These are phyloP conservation scores for Serendipita sp. DNA, from an alignment of 768 basidiomycete genomes.

Conservation along the genomic window DNA sequence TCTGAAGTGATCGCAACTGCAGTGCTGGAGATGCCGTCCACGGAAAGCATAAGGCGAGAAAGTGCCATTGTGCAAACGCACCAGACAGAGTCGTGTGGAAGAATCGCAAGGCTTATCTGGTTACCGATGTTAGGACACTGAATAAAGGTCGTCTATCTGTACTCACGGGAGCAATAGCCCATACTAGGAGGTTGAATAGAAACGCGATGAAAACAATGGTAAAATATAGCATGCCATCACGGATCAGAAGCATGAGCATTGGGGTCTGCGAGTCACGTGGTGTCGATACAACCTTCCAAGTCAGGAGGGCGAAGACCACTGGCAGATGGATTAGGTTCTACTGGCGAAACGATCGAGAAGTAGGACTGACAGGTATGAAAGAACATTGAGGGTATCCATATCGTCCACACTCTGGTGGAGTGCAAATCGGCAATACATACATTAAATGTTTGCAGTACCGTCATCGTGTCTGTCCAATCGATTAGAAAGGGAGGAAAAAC, in stretches of 20 bases:
- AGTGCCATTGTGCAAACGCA: neutral
- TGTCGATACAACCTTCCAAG: neutral
- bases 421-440: neutral
- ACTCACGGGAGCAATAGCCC: constrained; percentile 1
- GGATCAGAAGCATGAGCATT: neutral
- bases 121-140: neutral
- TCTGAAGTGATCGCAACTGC: neutral
- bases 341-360: too few species aligned
- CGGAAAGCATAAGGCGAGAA: neutral
- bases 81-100: neutral
- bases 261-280: neutral
- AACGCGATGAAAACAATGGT: neutral
- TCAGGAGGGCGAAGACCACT: neutral
- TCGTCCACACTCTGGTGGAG: neutral
- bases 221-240: neutral
- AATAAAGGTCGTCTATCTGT: neutral
- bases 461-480: neutral
- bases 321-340: neutral
- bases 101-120: neutral
- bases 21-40: neutral
- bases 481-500: neutral
- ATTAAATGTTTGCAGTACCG: neutral
- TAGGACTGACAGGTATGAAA: neutral
- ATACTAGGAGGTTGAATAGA: constrained; percentile 2
- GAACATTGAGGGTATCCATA: neutral